Percentiles rank a stretch among this genome's conserved stretches.
phyloP scores from a whole-genome alignment of 2,329 filamentous ascomycete genomes.

The Cladosporium sphaerospermum region DNA sequence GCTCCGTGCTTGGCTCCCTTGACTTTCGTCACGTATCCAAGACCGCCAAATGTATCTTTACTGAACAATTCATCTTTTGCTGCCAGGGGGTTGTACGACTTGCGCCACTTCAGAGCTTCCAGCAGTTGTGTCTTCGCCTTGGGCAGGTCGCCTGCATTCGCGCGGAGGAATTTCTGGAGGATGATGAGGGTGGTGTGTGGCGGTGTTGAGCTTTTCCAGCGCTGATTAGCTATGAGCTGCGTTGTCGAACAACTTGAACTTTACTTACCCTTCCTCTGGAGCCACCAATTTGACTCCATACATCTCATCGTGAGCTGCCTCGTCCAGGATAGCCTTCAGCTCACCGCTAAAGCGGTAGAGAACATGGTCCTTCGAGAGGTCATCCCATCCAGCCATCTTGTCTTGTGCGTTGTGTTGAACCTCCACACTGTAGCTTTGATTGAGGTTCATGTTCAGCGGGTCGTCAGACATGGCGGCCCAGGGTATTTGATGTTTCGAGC shows the following conservation, averaged over 20 bases:
- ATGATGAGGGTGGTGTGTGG: constrained; percentile 75
- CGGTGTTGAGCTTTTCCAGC: constrained; percentile 26
- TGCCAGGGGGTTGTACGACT: constrained; percentile 64
- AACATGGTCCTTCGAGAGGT: constrained; percentile 21
- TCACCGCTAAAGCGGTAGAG: constrained; percentile 46
- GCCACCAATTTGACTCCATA: constrained; percentile 68
- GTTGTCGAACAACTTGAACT: constrained; percentile 16
- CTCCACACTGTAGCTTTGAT: no score
- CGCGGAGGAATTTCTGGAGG: constrained; percentile 87
- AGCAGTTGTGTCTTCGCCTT: constrained; percentile 72
- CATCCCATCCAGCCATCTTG: constrained; percentile 17
- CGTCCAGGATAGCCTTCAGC: constrained; percentile 52
- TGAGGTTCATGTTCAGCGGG: no score
- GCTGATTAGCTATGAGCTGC: constrained; percentile 24
- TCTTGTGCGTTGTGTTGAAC: no score
- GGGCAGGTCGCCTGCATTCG: constrained; percentile 69
- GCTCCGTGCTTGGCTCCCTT: constrained; percentile 37
- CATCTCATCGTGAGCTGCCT: constrained; percentile 65
- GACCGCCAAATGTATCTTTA: constrained; percentile 62
- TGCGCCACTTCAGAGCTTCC: constrained; percentile 77
- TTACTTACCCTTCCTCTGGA: constrained; percentile 20
- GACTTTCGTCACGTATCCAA: constrained; percentile 78
- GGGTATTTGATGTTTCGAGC: no score
- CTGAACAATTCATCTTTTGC: constrained; percentile 58
- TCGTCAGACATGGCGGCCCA: no score